Percentiles rank a stretch among this genome's conserved stretches.
Evolutionary conservation across 495 filamentous ascomycete species (phyloP).

Genomic region (Massariosphaeria phaeospora): DNA sequence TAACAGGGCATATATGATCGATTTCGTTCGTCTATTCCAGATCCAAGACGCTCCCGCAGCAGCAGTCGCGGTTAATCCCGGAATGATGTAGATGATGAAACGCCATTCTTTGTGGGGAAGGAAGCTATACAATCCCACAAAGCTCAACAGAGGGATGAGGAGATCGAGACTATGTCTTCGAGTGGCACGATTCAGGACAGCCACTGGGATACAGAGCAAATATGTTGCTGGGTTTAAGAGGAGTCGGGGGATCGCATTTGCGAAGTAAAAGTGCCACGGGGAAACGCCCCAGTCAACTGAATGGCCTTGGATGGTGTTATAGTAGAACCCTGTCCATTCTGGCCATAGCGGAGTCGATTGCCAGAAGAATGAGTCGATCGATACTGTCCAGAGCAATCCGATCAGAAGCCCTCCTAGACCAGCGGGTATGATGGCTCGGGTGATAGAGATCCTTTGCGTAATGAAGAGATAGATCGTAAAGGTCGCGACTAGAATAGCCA

Average conservation of each 20-base stretch:
- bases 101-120: slow-evolving; percentile 96
- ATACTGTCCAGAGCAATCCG: slow-evolving; percentile 61
- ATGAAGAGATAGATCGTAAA: slow-evolving; percentile 55
- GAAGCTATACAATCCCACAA: slow-evolving; percentile 71
- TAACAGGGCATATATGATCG: slow-evolving; percentile 51
- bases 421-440: slow-evolving; percentile 55
- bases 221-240: slow-evolving; percentile 70
- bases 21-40: slow-evolving; percentile 62
- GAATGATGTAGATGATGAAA: slow-evolving; percentile 87
- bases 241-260: slow-evolving; percentile 73
- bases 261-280: slow-evolving; percentile 79
- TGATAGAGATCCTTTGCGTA: slow-evolving; percentile 51
- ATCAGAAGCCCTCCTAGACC: slow-evolving; percentile 59
- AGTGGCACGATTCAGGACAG: slow-evolving; percentile 52
- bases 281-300: slow-evolving; percentile 82
- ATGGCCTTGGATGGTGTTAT: slow-evolving; percentile 75
- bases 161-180: slow-evolving; percentile 49
- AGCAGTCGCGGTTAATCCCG: slow-evolving; percentile 71
- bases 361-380: slow-evolving; percentile 91
- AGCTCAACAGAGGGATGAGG: slow-evolving; percentile 61
- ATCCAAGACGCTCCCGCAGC: slow-evolving; percentile 69
- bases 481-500: slow-evolving; percentile 71
- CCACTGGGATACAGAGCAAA: slow-evolving; percentile 59
- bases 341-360: slow-evolving; percentile 76
- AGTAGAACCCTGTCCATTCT: slow-evolving; percentile 83